phyloP scores from a whole-genome alignment of 805 yeast genomes.

The Komagataella phaffii region DNA sequence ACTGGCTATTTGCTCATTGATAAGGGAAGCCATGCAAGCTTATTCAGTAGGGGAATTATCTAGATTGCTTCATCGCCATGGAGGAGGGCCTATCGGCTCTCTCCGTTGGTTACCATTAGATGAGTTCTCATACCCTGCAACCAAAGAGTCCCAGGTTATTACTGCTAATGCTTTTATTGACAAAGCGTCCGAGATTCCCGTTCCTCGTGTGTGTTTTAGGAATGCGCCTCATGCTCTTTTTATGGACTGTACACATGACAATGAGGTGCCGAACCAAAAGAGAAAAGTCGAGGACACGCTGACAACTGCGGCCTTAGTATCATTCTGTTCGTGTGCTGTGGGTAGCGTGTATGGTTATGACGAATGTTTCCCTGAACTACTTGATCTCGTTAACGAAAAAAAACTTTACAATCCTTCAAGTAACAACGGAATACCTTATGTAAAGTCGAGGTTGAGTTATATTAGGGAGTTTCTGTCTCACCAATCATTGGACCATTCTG shows the following conservation, averaged over 20 bases:
- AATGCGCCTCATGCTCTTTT: slow-evolving; percentile 86
- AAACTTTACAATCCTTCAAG: slow-evolving; percentile 40
- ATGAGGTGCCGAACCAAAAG: slow-evolving; percentile 78
- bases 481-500: slow-evolving; percentile 39
- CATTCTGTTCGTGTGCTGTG: slow-evolving; percentile 85
- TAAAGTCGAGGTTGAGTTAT: slow-evolving; percentile 46
- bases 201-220: slow-evolving; percentile 52
- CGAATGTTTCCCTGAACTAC: slow-evolving; percentile 72
- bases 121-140: slow-evolving; percentile 55
- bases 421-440: slow-evolving; percentile 54
- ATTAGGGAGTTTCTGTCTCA: slow-evolving; percentile 45
- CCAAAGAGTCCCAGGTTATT: slow-evolving; percentile 17
- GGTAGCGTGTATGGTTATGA: slow-evolving; percentile 94
- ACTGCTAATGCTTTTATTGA: slow-evolving; percentile 14
- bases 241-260: slow-evolving; percentile 98
- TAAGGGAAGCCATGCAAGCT: slow-evolving; percentile 97
- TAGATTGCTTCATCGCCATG: slow-evolving; percentile 77
- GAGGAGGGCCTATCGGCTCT: slow-evolving; percentile 93
- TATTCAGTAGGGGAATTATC: slow-evolving; percentile 82
- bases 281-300: slow-evolving; percentile 90
- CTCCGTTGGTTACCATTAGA: slow-evolving; percentile 71
- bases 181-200: slow-evolving; percentile 46
- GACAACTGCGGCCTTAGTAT: slow-evolving; percentile 89
- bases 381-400: slow-evolving; percentile 70
- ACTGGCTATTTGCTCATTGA: slow-evolving; percentile 76